Percentiles rank a stretch among this genome's conserved stretches.
Conservation (phyloP, 768 basidiomycete species). For the Tylopilus intermedius region DNA sequence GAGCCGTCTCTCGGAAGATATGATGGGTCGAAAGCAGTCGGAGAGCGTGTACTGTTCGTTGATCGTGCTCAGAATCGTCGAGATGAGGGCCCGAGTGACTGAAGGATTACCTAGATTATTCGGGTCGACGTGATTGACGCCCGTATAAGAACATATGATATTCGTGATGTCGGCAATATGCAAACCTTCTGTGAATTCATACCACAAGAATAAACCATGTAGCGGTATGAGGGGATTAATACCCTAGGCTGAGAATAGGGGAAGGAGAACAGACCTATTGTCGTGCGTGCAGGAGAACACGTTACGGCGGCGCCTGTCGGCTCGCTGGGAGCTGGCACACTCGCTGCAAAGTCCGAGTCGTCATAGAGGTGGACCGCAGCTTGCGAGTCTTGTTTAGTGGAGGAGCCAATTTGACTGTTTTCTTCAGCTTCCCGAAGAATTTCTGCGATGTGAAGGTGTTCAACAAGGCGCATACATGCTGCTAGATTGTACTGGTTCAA, state of each 20-base stretch:
- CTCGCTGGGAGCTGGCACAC: too few relatives aligned
- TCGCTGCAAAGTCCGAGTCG: neutral
- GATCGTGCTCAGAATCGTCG: neutral
- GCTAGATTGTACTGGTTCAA: conserved; percentile 61
- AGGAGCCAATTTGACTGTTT: conserved; percentile 37
- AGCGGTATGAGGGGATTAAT: neutral
- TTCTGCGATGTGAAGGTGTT: conserved; percentile 67
- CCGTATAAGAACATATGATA: conserved; percentile 18
- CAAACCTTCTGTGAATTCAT: conserved; percentile 12
- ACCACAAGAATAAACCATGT: too few relatives aligned
- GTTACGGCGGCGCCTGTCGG: neutral
- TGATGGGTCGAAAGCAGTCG: conserved; percentile 78
- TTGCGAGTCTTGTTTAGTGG: conserved; percentile 22
- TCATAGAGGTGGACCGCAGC: neutral
- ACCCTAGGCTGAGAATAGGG: neutral
- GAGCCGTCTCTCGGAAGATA: conserved; percentile 61
- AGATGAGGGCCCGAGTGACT: neutral
- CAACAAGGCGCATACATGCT: conserved; percentile 67
- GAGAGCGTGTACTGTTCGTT: conserved; percentile 56
- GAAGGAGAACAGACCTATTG: conserved; percentile 5
- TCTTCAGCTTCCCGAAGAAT: conserved; percentile 63
- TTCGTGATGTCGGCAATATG: conserved; percentile 22
- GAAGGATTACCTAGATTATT: conserved; percentile 14
- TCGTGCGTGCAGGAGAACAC: neutral
- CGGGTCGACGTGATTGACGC: conserved; percentile 15